These are phyloP conservation scores for Gossypium ekmanianum DNA, from an alignment of 345 rosid genomes.

Conservation along the genomic window DNA sequence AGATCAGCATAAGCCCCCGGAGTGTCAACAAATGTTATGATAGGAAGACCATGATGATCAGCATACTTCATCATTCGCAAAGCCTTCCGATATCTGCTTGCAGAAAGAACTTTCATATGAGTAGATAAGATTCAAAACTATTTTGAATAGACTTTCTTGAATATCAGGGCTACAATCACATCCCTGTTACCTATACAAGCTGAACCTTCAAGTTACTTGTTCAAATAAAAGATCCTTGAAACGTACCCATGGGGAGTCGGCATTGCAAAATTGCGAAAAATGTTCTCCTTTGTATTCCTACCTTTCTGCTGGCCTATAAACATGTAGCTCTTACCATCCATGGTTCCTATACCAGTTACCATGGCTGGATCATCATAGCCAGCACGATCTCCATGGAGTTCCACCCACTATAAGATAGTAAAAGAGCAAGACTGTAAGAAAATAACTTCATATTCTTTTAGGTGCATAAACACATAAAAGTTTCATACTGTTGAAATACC, in stretches of 20 bases:
- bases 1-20: constrained; percentile 84
- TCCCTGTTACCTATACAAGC: neutral
- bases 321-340: constrained; percentile 83
- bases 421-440: constrained; percentile 2
- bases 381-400: constrained; percentile 97
- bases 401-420: constrained; percentile 56
- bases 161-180: neutral
- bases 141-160: neutral
- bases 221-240: neutral
- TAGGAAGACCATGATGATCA: constrained; percentile 77
- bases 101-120: constrained; percentile 2
- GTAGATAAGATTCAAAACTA: neutral
- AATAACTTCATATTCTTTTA: neutral
- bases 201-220: neutral
- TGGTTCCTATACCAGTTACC: constrained; percentile 88
- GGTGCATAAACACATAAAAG: neutral
- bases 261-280: constrained; percentile 95
- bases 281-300: constrained; percentile 94
- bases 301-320: constrained; percentile 99
- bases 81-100: constrained; percentile 75
- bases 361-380: constrained; percentile 99
- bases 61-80: constrained; percentile 88
- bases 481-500: constrained; percentile 36
- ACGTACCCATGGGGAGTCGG: constrained; percentile 98
- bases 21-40: constrained; percentile 75